Conservation (phyloP, 2,329 filamentous ascomycete genomes). For the Curvularia sp. region DNA sequence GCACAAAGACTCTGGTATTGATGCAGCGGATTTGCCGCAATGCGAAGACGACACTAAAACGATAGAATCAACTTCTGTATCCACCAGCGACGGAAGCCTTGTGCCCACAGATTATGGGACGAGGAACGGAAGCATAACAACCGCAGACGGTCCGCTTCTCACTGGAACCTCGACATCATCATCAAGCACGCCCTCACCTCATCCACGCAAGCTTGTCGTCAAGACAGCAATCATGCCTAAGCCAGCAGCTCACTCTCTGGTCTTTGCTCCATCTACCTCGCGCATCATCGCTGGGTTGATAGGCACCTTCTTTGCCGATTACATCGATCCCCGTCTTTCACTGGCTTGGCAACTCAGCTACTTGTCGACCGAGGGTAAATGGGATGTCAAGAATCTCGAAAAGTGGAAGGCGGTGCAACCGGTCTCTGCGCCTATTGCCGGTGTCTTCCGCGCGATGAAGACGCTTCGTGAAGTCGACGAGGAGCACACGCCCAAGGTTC, state of each 20-base stretch:
- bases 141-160: constrained; percentile 18
- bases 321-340: constrained; percentile 78
- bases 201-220: constrained; percentile 57
- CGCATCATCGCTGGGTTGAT: constrained; percentile 81
- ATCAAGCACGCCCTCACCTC: constrained; percentile 29
- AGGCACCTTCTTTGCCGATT: constrained; percentile 76
- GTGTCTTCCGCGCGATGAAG: constrained; percentile 87
- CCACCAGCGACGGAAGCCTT: constrained; percentile 27
- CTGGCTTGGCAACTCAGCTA: constrained; percentile 92
- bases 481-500: constrained; percentile 75
- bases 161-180: constrained; percentile 6
- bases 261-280: constrained; percentile 79
- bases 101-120: constrained; percentile 33
- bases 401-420: constrained; percentile 86
- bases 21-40: constrained; percentile 38
- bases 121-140: constrained; percentile 43
- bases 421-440: constrained; percentile 78
- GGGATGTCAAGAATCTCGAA: constrained; percentile 94
- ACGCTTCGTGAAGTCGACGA: constrained; percentile 90
- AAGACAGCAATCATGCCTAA: constrained; percentile 74
- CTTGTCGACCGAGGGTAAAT: constrained; percentile 88
- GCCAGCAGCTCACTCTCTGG: constrained; percentile 81
- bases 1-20: constrained; percentile 47
- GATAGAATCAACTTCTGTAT: constrained; percentile 23
- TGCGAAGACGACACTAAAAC: constrained; percentile 26